Evolutionary conservation across 768 basidiomycete genomes (phyloP), one percentile per base, ranked within the genome.

Genomic region (Calvatia gigantea): DNA sequence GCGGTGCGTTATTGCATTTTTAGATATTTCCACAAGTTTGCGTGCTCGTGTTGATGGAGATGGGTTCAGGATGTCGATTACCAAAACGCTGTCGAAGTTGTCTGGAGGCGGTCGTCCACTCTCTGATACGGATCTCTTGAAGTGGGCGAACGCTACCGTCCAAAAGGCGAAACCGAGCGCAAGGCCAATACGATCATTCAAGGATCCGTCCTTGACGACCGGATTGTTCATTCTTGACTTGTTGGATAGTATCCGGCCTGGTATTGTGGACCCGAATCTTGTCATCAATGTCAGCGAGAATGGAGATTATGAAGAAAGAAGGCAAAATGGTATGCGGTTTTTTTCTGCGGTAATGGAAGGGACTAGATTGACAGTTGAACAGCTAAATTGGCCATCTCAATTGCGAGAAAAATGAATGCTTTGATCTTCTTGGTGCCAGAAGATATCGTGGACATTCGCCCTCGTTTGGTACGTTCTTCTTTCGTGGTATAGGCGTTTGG

Each of bases 371-470:
- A 29, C 54, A 45, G 59, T 51, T 37, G 17, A 56, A 6, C 60
- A 97, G 95, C 95, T 14, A 98, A 98, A 82, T 72, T 98, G 60
- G 96, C 94, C 6, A 98, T 98, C 63, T 98, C 96, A 2, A 98
- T 98, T 62, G 95, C 96, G n/a, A 81, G 96, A 65, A 98, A 98
- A 81, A 87, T 95, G 87, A 91, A 93, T 51, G 91, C 92, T 4
- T 71, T 97, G 62, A 98, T 98, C 64, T 98, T 98, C 81, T 74
- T 98, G 56, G 96, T 98, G 0, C 94, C 96, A 0, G 96, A 98
- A 66, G 94, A 94, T 71, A 94, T 98, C 62, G 94, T 98, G 32
- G 95, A 98, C 68, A 82, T 98, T 58, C 86, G 96, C 39, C 85
- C 94, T 29, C 85, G 92, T 56, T 78, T 97, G 68, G 94, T 96